Base-by-base conservation (phyloP, 805 yeast species). In the Yarrowia sp. region DNA sequence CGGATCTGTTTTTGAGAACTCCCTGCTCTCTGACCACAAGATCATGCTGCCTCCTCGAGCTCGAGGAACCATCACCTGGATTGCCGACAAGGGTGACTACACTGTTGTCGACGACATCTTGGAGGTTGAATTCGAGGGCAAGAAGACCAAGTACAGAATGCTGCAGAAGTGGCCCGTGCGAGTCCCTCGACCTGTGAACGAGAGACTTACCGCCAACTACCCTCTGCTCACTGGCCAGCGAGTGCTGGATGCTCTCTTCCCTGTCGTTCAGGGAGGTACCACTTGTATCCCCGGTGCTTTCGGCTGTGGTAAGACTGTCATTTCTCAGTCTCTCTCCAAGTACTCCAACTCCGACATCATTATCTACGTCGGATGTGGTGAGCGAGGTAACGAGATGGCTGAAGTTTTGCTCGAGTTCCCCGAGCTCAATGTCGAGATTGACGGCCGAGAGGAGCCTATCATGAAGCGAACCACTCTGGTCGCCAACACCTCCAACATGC, bases 211-310 rank as follows among this genome's bases (percentile, higher is more conserved):
- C 70, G 98, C 99, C 50, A 95, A 94, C 80, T 86, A 90, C 79
- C 99, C 99, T 65, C 85, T 95, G 74, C 85, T 95, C 75, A 95
- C 99, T 19, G 99, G 99, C 76, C 99, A 95, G 84, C 91, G 99
- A 85, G 99, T 95, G 64, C 84, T 95, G 79, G 99, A 95, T 81
- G 89, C 99, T 38, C 85, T 95, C 72, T 95, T 95, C 86, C 99
- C 99, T 58, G 90, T 96, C 87, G 99, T 95, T 74, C 99, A 95
- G 84, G 99, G 99, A 83, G 99, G 99, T 84, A 95, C 99, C 46
- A 95, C 99, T 42, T 96, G 99, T 89, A 95, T 95, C 79, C 99
- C 99, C 56, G 99, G 99, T 82, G 99, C 99, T 71, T 95, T 95
- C 75, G 99, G 99, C 72, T 95, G 98, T 82, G 99, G 99, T 80